Conservation (phyloP, 2,329 filamentous ascomycete species). For the Coniella lustricola region DNA sequence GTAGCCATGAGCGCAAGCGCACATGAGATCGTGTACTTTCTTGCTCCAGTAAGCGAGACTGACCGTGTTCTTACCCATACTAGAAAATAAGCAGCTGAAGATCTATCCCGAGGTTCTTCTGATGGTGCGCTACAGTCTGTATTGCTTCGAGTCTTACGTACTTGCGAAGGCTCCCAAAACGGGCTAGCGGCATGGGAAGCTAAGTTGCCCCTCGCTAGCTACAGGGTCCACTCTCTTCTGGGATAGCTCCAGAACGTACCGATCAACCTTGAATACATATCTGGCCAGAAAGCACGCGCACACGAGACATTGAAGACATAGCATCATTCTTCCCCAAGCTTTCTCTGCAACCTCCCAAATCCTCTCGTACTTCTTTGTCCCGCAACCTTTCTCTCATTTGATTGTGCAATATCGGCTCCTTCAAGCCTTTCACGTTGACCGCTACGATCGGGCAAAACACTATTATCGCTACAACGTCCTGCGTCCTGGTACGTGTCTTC, state of each 20-base stretch:
- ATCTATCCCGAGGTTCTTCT: too few relatives aligned
- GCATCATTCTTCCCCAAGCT: constrained; percentile 3
- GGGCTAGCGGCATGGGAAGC: constrained; percentile 2
- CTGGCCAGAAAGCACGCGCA: constrained; percentile 14
- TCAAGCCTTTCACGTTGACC: not conserved
- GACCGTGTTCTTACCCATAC: too few relatives aligned
- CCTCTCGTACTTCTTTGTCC: not conserved
- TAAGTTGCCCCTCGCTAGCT: constrained; percentile 8
- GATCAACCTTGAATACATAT: constrained; percentile 6
- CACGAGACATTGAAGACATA: constrained; percentile 11
- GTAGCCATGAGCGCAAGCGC: too few relatives aligned
- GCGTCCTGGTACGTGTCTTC: not conserved
- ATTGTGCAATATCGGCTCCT: too few relatives aligned
- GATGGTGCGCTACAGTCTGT: constrained; percentile 4
- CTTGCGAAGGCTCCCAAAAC: too few relatives aligned
- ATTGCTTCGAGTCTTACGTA: too few relatives aligned
- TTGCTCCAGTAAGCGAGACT: too few relatives aligned
- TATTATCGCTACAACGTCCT: not conserved
- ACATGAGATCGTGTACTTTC: too few relatives aligned
- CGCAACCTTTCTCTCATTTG: not conserved
- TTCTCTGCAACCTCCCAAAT: not conserved
- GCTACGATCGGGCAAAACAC: not conserved
- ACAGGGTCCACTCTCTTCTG: constrained; percentile 9
- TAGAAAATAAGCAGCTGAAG: too few relatives aligned
- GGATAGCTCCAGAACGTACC: not conserved